Base-by-base conservation (phyloP, 2,329 filamentous ascomycete species). In the Pezicula rhizophila region DNA sequence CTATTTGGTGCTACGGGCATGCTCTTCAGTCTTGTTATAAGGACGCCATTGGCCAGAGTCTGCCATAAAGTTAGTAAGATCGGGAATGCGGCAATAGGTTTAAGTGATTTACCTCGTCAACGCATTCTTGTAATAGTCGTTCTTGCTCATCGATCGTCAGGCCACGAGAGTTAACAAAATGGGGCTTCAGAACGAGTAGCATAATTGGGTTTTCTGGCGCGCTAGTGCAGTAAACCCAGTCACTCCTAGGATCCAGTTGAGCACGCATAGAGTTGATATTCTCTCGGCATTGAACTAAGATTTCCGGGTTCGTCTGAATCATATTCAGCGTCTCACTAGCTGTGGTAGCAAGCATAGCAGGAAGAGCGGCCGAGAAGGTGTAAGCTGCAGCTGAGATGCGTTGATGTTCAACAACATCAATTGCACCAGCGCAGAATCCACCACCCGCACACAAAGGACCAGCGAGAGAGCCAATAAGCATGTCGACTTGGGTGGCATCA, bases 351-450 rank as follows among this genome's bases (percentile, higher is more conserved):
- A 96, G 75, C 74, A 99, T 86, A 17, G 93, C 93, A 4, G 93
- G 93, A 31, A 99, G 76, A 6, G 93, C 93, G 2, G 93, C 93
- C 25, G 92, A 97, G 72, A 89, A 99, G 3, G 93, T 97, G 68
- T 97, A 99, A 0, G 92, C 86, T 1, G 88, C 83, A 4, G 92
- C 89, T 8, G 88, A 89, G 62, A 99, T 91, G 57, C 93, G 90
- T 70, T 99, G 93, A 64, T 99, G 93, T 66, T 95, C 89, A 15
- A 97, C 88, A 15, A 97, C 91, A 64, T 96, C 93, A 56, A 85
- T 84, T 35, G 85, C 85, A 15, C 91, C 92, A 14, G 92, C 91
- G 66, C 93, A 99, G 74, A 99, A 99, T 14, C 93, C 93, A 58
- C 95, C 93, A 48, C 91, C 92, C 8, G 89, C 90, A 63, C 92